Evolutionary conservation across 192 early-diverging fungal species (phyloP), one percentile per base, ranked within the genome.

Genomic region (Podila horticola): DNA sequence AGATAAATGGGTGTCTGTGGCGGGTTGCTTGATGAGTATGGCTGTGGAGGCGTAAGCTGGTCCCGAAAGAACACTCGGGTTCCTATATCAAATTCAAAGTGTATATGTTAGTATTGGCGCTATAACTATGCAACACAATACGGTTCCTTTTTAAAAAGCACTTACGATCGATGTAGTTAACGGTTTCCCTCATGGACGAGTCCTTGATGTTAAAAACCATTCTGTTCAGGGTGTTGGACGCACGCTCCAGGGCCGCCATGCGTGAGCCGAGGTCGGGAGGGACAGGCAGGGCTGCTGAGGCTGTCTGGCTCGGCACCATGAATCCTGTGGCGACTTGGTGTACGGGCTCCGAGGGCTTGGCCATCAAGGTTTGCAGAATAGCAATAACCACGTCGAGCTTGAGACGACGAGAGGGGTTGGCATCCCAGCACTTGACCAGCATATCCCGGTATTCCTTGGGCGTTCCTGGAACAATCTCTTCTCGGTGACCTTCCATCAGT

Each of bases 311-410:
- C 5, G 77, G 77, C 4, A 81, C 77, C 64, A 49, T 64, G 50
- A 73, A 81, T 6, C 77, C 77, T 2, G 62, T 57, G 1, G 59
- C 65, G 0, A 72, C 55, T 26, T 58, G 76, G 26, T 72, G 66
- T 0, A 72, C 41, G 5, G 77, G 71, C n/a, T 81, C 77, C 26
- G 71, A 45, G 3, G 67, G 66, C 28, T 65, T 69, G 0, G 71
- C 77, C 62, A 81, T 73, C 33, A 81, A 67, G 0, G 79, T 76
- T 31, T 77, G 70, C 48, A 85, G 64, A 8, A 82, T 68, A 2
- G 72, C 83, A n/a, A 84, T 62, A 8, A 86, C 71, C 15, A 84
- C 74, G 41, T 86, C 82, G n/a, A 75, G 74, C 26, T 75, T 74
- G 10, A 72, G 77, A 67, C 85, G 57, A 2, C 67, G 72, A 10